Conservation (phyloP, 495 filamentous ascomycete species). For the Terfezia claveryi region DNA sequence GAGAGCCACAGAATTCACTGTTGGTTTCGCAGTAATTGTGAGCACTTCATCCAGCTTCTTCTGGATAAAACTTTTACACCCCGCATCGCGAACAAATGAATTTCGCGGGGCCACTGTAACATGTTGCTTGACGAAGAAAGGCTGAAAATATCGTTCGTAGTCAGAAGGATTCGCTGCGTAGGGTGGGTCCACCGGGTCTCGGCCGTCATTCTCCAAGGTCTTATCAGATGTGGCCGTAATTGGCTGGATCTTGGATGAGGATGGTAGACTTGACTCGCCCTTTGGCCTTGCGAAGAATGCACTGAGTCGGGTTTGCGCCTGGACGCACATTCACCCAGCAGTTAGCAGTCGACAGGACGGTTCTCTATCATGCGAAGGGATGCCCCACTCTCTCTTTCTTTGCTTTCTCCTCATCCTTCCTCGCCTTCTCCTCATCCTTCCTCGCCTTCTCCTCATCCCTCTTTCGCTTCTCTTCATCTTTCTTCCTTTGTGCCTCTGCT, state of each 20-base stretch:
- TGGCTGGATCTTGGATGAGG: constrained; percentile 15
- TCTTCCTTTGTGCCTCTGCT: constrained; percentile 36
- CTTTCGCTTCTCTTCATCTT: constrained; percentile 39
- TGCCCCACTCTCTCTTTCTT: too few relatives aligned
- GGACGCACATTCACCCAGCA: constrained; percentile 6
- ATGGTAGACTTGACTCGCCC: constrained; percentile 10
- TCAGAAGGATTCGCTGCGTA: constrained; percentile 26
- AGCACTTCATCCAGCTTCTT: constrained; percentile 17
- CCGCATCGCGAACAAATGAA: constrained; percentile 26
- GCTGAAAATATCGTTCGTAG: constrained; percentile 52
- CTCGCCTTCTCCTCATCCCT: constrained; percentile 16
- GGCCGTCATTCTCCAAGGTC: neutral
- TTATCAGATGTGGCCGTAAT: neutral
- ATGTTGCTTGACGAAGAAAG: constrained; percentile 51
- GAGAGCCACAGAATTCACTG: constrained; percentile 27
- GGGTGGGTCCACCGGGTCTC: constrained; percentile 6
- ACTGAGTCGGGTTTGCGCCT: constrained; percentile 34
- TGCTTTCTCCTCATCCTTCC: neutral
- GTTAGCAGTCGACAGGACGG: neutral
- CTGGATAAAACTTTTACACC: constrained; percentile 31
- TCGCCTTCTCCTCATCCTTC: constrained; percentile 4
- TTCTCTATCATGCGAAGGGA: too few relatives aligned
- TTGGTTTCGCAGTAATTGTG: constrained; percentile 1
- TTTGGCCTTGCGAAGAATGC: constrained; percentile 11
- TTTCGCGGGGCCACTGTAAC: constrained; percentile 34